Percentiles rank a stretch among this genome's conserved stretches.
Conservation (phyloP, 169 alveolate species). For the Toxoplasma gondii region DNA sequence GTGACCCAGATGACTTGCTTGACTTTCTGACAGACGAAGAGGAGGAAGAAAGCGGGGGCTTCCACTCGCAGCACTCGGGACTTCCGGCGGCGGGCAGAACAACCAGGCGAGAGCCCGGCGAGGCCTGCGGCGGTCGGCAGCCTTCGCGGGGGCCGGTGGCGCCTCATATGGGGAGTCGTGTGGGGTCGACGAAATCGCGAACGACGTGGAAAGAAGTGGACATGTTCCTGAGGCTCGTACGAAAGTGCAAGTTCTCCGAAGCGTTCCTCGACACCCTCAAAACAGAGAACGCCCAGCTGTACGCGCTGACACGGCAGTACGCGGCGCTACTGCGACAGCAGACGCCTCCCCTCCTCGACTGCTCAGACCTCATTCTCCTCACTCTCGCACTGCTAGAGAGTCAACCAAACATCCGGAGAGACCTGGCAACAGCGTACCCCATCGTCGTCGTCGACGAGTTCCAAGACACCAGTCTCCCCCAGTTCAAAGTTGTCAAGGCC, state of each 20-base stretch:
- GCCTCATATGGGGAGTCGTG: neutral
- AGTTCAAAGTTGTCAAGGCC: conserved; percentile 72
- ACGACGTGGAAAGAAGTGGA: conserved; percentile 42
- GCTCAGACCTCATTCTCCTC: conserved; percentile 68
- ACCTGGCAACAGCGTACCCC: conserved; percentile 70
- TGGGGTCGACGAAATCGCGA: neutral
- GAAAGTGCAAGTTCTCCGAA: conserved; percentile 42
- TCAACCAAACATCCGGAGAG: conserved; percentile 49
- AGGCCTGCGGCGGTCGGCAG: neutral
- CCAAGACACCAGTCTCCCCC: conserved; percentile 81
- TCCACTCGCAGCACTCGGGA: neutral
- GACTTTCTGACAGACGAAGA: neutral
- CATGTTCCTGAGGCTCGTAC: conserved; percentile 49
- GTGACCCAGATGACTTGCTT: neutral
- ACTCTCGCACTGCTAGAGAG: conserved; percentile 69
- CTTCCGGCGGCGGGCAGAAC: neutral
- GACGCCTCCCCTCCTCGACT: conserved; percentile 77
- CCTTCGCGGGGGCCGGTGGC: neutral
- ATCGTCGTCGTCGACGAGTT: conserved; percentile 82
- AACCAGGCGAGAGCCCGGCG: neutral
- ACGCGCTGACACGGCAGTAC: conserved; percentile 50
- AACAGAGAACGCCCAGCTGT: conserved; percentile 53
- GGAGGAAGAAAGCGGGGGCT: neutral
- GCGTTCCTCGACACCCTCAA: conserved; percentile 54
- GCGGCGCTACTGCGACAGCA: conserved; percentile 53